Conservation (phyloP, 1,139 yeast genomes). For the Lodderomyces theae region DNA sequence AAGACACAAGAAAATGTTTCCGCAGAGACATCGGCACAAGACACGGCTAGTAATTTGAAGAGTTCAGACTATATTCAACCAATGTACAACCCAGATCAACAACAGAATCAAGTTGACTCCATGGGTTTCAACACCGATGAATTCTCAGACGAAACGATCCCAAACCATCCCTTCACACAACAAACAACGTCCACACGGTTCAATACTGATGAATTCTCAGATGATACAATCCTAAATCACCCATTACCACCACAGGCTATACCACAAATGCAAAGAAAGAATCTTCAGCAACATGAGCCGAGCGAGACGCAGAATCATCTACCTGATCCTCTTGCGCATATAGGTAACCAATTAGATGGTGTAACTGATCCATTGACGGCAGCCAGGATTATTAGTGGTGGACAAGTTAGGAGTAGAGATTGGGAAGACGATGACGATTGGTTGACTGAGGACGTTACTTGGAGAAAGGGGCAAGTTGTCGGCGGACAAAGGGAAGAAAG, state of each 20-base stretch:
- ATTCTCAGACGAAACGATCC: background rate
- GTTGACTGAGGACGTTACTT: slow-evolving; percentile 14
- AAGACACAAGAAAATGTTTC: slow-evolving; percentile 20
- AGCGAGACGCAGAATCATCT: slow-evolving; percentile 23
- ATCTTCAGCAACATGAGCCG: slow-evolving; percentile 5
- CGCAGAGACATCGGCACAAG: background rate
- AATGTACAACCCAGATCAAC: slow-evolving; percentile 8
- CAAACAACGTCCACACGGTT: too few species aligned
- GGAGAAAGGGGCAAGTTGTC: slow-evolving; percentile 21
- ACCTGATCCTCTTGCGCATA: slow-evolving; percentile 48
- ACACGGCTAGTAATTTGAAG: background rate
- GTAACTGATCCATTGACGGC: slow-evolving; percentile 36
- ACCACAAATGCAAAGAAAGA: slow-evolving; percentile 3
- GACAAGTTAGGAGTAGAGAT: slow-evolving; percentile 33
- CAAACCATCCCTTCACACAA: slow-evolving; percentile 3
- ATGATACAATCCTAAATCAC: slow-evolving; percentile 1
- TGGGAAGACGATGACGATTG: slow-evolving; percentile 43
- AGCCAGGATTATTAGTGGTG: slow-evolving; percentile 43
- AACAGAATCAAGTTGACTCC: slow-evolving; percentile 1
- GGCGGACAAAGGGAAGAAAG: slow-evolving; percentile 35
- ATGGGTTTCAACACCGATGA: background rate
- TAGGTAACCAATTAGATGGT: slow-evolving; percentile 32
- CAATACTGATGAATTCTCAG: background rate
- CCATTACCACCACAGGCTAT: slow-evolving; percentile 4
- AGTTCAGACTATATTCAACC: slow-evolving; percentile 12